phyloP scores from a whole-genome alignment of 163 green algal genomes.

The Coccomyxa subellipsoidea region DNA sequence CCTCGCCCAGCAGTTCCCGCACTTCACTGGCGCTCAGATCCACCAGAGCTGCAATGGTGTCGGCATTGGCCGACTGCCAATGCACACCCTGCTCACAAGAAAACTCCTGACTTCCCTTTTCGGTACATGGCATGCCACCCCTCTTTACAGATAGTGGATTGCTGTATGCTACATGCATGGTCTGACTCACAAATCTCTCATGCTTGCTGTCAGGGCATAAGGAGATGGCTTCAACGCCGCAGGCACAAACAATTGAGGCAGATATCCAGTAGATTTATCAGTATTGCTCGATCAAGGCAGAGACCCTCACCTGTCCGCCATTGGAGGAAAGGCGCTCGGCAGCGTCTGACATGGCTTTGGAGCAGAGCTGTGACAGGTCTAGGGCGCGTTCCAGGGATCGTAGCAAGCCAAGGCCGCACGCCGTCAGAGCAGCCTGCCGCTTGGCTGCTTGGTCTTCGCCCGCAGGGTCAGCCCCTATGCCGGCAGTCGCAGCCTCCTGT shows the following conservation, averaged over 20 bases:
- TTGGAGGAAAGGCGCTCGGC: neutral
- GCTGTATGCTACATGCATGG: neutral
- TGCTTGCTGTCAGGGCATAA: too few species aligned
- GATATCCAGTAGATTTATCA: neutral
- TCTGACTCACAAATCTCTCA: too few species aligned
- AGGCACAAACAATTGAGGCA: neutral
- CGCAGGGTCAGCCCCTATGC: neutral
- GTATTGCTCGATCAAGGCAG: neutral
- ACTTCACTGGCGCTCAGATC: neutral
- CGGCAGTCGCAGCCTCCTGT: neutral
- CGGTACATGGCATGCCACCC: neutral
- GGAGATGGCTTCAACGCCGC: too few species aligned
- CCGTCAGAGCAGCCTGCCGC: neutral
- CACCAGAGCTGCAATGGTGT: slow-evolving; percentile 1
- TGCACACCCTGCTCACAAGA: neutral
- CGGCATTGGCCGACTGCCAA: slow-evolving; percentile 1
- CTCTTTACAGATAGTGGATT: neutral
- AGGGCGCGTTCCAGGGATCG: neutral
- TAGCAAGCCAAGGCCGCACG: neutral
- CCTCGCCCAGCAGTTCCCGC: neutral
- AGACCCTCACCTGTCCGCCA: neutral
- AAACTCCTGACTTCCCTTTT: too few species aligned
- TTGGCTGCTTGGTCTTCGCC: neutral
- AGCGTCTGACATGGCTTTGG: neutral
- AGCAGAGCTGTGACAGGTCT: neutral